These are phyloP conservation scores for Phytophthora capsici DNA, from an alignment of 352 stramenopile species.

Conservation along the genomic window DNA sequence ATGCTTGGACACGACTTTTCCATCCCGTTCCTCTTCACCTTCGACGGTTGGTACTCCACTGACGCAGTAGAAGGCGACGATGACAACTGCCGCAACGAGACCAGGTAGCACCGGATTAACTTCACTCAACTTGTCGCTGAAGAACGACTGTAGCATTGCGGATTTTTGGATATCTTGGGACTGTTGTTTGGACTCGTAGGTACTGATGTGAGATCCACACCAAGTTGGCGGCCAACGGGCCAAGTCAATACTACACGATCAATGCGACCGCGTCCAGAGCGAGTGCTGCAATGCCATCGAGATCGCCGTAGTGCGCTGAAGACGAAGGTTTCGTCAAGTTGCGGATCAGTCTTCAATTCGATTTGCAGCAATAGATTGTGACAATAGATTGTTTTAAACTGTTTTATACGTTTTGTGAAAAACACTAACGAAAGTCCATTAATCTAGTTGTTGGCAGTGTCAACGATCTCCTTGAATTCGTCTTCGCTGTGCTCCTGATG, in stretches of 20 bases:
- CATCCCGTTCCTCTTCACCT: constrained; percentile 2
- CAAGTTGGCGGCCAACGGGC: no score
- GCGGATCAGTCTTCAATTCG: no score
- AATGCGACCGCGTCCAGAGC: constrained; percentile 13
- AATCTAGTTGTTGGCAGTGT: constrained; percentile 20
- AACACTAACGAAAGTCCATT: no score
- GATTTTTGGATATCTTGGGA: not conserved
- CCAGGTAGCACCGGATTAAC: constrained; percentile 26
- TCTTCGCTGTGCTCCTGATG: constrained; percentile 35
- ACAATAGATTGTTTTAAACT: no score
- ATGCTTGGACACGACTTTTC: constrained; percentile 22
- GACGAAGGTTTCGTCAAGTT: constrained; percentile 4
- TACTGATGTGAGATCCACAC: constrained; percentile 14
- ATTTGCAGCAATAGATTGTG: no score
- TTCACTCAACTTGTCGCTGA: constrained; percentile 21
- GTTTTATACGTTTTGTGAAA: no score
- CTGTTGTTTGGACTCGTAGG: no score
- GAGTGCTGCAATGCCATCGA: constrained; percentile 6
- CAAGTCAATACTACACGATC: constrained; percentile 2
- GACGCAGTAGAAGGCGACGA: constrained; percentile 30
- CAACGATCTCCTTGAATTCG: constrained; percentile 29
- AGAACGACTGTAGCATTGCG: constrained; percentile 30
- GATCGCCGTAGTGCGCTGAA: constrained; percentile 7
- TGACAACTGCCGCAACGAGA: constrained; percentile 18
- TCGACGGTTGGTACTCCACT: constrained; percentile 1